Conservation (phyloP, 352 stramenopile genomes). For the Blastocystis sp. region DNA sequence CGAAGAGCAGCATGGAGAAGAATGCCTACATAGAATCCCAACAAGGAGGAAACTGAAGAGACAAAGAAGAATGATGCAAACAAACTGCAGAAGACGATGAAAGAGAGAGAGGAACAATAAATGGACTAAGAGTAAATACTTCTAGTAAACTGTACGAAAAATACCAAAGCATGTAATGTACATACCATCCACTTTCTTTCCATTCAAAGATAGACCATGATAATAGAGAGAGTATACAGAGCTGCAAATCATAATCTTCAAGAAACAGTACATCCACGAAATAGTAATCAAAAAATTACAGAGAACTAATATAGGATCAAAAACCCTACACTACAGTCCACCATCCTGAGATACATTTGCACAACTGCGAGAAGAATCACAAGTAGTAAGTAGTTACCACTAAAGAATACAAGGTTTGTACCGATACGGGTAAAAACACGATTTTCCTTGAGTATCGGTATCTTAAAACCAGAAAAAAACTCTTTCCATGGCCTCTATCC, state of each 20-base stretch:
- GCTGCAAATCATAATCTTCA: not conserved
- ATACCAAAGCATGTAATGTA: not conserved
- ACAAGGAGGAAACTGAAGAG: not conserved
- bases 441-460: not conserved
- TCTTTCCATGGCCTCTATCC: conserved; percentile 44
- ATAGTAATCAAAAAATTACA: not conserved
- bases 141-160: not conserved
- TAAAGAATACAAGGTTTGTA: conserved; percentile 50
- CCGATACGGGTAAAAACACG: not conserved
- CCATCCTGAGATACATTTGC: not conserved
- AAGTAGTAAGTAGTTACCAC: conserved; percentile 17
- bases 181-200: not conserved
- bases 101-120: conserved; percentile 13
- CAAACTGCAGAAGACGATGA: not conserved
- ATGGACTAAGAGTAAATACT: not conserved
- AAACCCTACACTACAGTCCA: not conserved
- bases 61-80: not conserved
- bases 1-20: not conserved
- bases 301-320: not conserved
- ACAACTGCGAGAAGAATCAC: not conserved
- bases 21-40: not conserved
- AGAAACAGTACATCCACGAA: not conserved
- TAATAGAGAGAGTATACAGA: not conserved
- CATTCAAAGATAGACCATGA: not conserved
- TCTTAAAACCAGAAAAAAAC: conserved; percentile 34